Conservation (phyloP, 2,329 filamentous ascomycete species). For the Septoria linicola region DNA sequence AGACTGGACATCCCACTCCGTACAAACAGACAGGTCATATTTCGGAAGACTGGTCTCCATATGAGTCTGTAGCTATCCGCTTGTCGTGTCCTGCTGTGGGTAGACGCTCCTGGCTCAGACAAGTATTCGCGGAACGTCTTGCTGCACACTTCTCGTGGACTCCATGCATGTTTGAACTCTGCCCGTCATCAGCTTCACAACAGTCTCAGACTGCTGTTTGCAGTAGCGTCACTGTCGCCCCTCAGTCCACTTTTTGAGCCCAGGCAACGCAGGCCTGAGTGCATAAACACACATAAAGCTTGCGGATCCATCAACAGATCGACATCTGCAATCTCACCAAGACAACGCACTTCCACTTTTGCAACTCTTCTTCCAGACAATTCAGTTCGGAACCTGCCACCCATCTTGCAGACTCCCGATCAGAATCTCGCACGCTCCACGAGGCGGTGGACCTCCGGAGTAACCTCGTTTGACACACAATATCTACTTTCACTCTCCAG, state of each 20-base stretch:
- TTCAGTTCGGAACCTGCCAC: not conserved
- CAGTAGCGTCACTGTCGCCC: too few species aligned
- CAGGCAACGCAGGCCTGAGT: not conserved
- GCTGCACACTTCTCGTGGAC: too few species aligned
- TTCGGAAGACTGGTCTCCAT: not conserved
- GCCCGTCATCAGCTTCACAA: too few species aligned
- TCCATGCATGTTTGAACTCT: too few species aligned
- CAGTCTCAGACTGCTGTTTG: too few species aligned
- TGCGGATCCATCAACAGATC: not conserved
- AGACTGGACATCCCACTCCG: not conserved
- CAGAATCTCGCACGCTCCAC: constrained; percentile 7
- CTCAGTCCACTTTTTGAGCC: not conserved
- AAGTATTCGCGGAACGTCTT: too few species aligned
- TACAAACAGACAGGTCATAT: constrained; percentile 3
- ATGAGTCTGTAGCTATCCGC: constrained; percentile 1
- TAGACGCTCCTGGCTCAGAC: not conserved
- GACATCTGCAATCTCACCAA: not conserved
- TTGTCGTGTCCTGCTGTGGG: not conserved
- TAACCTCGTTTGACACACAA: not conserved
- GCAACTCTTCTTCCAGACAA: not conserved
- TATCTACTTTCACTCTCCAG: not conserved
- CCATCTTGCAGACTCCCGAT: not conserved
- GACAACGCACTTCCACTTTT: not conserved
- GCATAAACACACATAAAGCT: not conserved
- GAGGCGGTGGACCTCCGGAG: not conserved